Evolutionary conservation across 2,329 filamentous ascomycete genomes (phyloP).

Genomic region (Sporothrix pseudoabietina): DNA sequence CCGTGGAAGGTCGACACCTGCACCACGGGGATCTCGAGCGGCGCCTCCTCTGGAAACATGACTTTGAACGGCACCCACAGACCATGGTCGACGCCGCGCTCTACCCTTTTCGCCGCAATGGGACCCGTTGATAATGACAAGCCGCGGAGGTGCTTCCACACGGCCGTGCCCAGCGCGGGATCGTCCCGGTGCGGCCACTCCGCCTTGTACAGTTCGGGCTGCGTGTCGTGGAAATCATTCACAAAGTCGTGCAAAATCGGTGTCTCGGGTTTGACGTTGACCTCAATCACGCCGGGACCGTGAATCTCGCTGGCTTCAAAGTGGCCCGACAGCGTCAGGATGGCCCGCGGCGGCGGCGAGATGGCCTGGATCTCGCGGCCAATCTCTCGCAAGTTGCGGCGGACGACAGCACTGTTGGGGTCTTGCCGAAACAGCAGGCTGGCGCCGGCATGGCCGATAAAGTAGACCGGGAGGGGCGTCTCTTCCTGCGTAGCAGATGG

Average conservation of each 20-base stretch:
- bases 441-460: constrained; percentile 27
- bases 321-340: constrained; percentile 24
- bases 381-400: constrained; percentile 16
- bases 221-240: constrained; percentile 28
- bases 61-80: constrained; percentile 29
- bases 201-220: constrained; percentile 21
- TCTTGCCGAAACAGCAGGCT: constrained; percentile 23
- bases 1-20: constrained; percentile 27
- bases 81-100: constrained; percentile 31
- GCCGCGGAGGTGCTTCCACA: constrained; percentile 25
- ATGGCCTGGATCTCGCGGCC: constrained; percentile 23
- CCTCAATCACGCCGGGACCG: constrained; percentile 27
- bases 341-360: constrained; percentile 14
- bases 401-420: not conserved
- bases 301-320: constrained; percentile 28
- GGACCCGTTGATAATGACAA: not conserved
- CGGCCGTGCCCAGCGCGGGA: constrained; percentile 16
- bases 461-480: constrained; percentile 16
- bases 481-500: not conserved
- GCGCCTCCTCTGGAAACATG: constrained; percentile 24
- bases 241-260: constrained; percentile 30
- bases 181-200: constrained; percentile 29
- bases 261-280: constrained; percentile 24
- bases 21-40: constrained; percentile 17
- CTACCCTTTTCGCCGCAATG: constrained; percentile 23